A percentile compares a stretch with the other conserved stretches of the same genome.
phyloP scores from a whole-genome alignment of 1,139 yeast genomes.

The Scheffersomyces segobiensis region DNA sequence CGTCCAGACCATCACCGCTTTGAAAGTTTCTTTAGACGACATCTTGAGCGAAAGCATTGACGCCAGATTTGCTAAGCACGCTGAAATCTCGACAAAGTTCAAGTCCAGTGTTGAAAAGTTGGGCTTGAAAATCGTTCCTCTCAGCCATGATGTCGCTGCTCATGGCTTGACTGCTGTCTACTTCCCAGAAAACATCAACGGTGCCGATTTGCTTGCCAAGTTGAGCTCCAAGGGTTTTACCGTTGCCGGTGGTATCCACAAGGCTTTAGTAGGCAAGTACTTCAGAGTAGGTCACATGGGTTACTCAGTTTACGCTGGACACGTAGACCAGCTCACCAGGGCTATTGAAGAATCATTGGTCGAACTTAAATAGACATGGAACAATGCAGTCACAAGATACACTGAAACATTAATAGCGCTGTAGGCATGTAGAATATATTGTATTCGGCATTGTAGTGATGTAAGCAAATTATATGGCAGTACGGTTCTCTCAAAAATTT shows the following conservation, averaged over 20 bases:
- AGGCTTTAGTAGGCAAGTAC: constrained; percentile 75
- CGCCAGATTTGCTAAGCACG: constrained; percentile 64
- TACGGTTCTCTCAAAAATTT: background rate
- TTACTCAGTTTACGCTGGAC: constrained; percentile 45
- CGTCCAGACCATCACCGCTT: constrained; percentile 80
- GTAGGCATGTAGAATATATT: background rate
- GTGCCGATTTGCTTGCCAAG: constrained; percentile 56
- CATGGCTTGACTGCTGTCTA: constrained; percentile 88
- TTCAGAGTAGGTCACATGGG: constrained; percentile 98
- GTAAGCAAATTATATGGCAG: background rate
- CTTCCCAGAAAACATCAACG: constrained; percentile 74
- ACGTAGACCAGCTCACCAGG: constrained; percentile 34
- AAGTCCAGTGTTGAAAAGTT: constrained; percentile 55
- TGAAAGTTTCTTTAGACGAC: constrained; percentile 74
- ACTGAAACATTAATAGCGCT: background rate
- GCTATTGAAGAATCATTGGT: constrained; percentile 39
- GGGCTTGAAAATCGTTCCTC: constrained; percentile 73
- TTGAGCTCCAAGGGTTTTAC: constrained; percentile 71
- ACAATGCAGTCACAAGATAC: background rate
- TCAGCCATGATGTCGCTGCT: constrained; percentile 63
- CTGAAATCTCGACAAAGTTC: constrained; percentile 60
- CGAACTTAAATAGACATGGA: constrained; percentile 20
- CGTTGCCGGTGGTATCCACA: constrained; percentile 90
- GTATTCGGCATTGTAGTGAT: background rate
- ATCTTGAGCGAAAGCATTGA: constrained; percentile 63